Conservation (phyloP, 495 filamentous ascomycete genomes). For the Cairneyella variabilis region DNA sequence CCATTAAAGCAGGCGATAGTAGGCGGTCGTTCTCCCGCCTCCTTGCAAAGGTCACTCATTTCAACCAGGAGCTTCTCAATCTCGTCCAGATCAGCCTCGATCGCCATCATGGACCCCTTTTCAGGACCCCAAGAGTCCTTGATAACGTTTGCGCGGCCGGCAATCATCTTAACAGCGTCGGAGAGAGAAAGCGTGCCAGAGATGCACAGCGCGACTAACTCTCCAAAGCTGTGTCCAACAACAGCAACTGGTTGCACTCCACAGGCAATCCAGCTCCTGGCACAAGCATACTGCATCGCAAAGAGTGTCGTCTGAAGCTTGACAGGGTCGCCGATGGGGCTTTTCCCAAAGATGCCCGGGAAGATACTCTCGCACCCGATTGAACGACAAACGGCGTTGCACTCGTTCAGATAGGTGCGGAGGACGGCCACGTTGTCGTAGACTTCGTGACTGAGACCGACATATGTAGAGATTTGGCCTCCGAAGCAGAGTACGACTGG, state of each 20-base stretch:
- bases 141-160: slow-evolving; percentile 37
- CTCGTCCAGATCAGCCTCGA: slow-evolving; percentile 33
- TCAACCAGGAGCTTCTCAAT: slow-evolving; percentile 27
- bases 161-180: slow-evolving; percentile 39
- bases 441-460: slow-evolving; percentile 37
- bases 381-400: slow-evolving; percentile 24
- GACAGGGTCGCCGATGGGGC: slow-evolving; percentile 35
- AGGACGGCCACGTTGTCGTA: slow-evolving; percentile 35
- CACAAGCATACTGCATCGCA: slow-evolving; percentile 45
- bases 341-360: slow-evolving; percentile 44
- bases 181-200: slow-evolving; percentile 31
- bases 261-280: slow-evolving; percentile 45
- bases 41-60: no score
- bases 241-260: slow-evolving; percentile 36
- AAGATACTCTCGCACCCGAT: slow-evolving; percentile 37
- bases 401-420: slow-evolving; percentile 37
- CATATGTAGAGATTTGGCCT: slow-evolving; percentile 42
- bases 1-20: slow-evolving; percentile 51
- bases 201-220: slow-evolving; percentile 46
- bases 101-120: slow-evolving; percentile 41
- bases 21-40: slow-evolving; percentile 11
- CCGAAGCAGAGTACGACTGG: slow-evolving; percentile 53
- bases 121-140: slow-evolving; percentile 35
- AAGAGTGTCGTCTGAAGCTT: slow-evolving; percentile 43
- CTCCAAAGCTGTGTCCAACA: slow-evolving; percentile 52